phyloP scores from a whole-genome alignment of 176 grass and related monocot genomes.

The Avena atlantica region DNA sequence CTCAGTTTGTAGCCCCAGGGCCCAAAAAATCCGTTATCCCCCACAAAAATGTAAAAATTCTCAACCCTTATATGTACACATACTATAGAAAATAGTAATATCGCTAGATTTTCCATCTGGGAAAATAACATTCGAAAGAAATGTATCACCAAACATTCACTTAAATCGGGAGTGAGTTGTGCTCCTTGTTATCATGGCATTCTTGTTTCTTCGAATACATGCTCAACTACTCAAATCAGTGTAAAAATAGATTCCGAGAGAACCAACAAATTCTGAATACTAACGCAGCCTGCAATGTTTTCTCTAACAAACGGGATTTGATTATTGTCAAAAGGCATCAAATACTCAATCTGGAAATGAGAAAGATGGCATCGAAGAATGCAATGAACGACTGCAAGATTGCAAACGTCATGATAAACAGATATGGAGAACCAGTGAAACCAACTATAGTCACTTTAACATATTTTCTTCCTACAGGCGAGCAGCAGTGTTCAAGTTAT shows the following conservation, averaged over 20 bases:
- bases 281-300: neutral
- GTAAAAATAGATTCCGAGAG: neutral
- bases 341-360: neutral
- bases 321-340: neutral
- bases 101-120: too few species aligned
- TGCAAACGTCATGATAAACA: neutral
- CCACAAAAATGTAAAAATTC: too few species aligned
- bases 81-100: too few species aligned
- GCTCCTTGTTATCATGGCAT: neutral
- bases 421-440: neutral
- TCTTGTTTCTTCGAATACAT: neutral
- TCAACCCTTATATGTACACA: too few species aligned
- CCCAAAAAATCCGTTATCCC: too few species aligned
- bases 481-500: neutral
- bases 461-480: slow-evolving; percentile 1
- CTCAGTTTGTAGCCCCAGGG: too few species aligned
- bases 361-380: neutral
- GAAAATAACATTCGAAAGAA: too few species aligned
- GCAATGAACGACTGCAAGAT: neutral
- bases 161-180: neutral
- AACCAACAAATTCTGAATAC: neutral
- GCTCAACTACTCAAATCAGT: neutral
- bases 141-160: too few species aligned
- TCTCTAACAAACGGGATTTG: neutral
- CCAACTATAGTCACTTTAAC: slow-evolving; percentile 12